phyloP scores from a whole-genome alignment of 2,329 filamentous ascomycete species.

The Dothistroma septosporum region DNA sequence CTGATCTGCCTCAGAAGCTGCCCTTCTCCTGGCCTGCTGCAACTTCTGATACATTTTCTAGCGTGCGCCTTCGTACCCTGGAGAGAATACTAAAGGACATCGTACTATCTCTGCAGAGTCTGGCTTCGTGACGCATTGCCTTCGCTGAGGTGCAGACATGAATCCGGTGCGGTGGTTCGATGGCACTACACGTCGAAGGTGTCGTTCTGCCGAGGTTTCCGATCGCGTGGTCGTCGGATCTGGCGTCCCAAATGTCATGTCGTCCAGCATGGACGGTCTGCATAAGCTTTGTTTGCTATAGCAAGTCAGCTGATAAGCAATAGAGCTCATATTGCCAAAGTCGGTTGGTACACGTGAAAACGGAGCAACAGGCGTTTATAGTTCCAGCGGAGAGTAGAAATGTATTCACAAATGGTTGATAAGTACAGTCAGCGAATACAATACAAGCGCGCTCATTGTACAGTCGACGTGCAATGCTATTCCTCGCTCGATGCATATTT shows the following conservation, averaged over 20 bases:
- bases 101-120: neutral
- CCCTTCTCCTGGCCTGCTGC: no score
- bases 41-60: no score
- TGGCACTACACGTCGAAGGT: neutral
- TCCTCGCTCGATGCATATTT: slow-evolving; percentile 22
- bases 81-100: no score
- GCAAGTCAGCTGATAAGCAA: neutral
- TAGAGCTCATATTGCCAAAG: neutral
- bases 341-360: neutral
- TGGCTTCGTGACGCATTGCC: neutral
- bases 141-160: neutral
- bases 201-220: neutral
- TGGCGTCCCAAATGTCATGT: neutral
- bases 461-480: slow-evolving; percentile 6
- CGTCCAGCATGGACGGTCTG: neutral
- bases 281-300: neutral
- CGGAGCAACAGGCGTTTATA: neutral
- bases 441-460: slow-evolving; percentile 8
- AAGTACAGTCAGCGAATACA: slow-evolving; percentile 7
- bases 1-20: no score
- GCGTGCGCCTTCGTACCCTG: no score
- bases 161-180: neutral
- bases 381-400: slow-evolving; percentile 11
- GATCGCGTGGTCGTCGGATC: neutral
- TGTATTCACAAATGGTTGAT: slow-evolving; percentile 10